These are phyloP conservation scores for Fonsecaea pugnacius DNA, from an alignment of 2,329 filamentous ascomycete genomes.

Conservation along the genomic window DNA sequence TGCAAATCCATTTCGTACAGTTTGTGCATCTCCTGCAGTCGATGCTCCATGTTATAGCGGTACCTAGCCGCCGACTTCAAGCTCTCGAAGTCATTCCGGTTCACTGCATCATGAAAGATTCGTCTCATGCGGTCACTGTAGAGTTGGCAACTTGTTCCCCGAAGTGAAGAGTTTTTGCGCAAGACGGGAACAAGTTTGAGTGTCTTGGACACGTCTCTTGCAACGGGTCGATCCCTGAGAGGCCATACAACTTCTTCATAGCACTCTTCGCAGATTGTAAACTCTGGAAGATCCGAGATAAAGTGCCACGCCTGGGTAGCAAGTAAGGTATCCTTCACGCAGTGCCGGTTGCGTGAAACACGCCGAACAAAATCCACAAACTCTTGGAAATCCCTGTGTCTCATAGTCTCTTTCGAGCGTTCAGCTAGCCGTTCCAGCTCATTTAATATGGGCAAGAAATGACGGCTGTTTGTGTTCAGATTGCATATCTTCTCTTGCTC, in stretches of 20 bases:
- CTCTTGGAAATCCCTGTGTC: slow-evolving; percentile 59
- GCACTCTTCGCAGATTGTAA: slow-evolving; percentile 86
- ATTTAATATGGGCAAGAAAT: slow-evolving; percentile 63
- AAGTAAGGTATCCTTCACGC: slow-evolving; percentile 66
- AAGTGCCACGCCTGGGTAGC: slow-evolving; percentile 74
- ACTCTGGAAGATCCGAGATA: slow-evolving; percentile 73
- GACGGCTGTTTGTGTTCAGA: slow-evolving; percentile 65
- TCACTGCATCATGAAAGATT: slow-evolving; percentile 70
- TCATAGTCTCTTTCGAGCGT: slow-evolving; percentile 43
- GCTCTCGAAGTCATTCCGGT: slow-evolving; percentile 68
- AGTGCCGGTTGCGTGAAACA: slow-evolving; percentile 64
- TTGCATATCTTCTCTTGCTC: slow-evolving; percentile 66
- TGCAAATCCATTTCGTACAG: slow-evolving; percentile 62
- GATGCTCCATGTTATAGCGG: slow-evolving; percentile 61
- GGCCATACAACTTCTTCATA: slow-evolving; percentile 80
- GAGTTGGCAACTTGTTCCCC: slow-evolving; percentile 68
- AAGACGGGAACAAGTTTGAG: slow-evolving; percentile 61
- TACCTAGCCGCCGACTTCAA: slow-evolving; percentile 66
- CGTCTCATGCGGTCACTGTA: slow-evolving; percentile 80
- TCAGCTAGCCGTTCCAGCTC: slow-evolving; percentile 60
- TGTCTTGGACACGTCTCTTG: slow-evolving; percentile 67
- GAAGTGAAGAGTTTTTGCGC: slow-evolving; percentile 42
- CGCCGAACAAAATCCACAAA: slow-evolving; percentile 68
- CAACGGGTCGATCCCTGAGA: slow-evolving; percentile 60
- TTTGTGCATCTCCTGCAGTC: slow-evolving; percentile 62